These are phyloP conservation scores for Phytophthora sojae DNA, from an alignment of 352 stramenopile species.

Conservation along the genomic window DNA sequence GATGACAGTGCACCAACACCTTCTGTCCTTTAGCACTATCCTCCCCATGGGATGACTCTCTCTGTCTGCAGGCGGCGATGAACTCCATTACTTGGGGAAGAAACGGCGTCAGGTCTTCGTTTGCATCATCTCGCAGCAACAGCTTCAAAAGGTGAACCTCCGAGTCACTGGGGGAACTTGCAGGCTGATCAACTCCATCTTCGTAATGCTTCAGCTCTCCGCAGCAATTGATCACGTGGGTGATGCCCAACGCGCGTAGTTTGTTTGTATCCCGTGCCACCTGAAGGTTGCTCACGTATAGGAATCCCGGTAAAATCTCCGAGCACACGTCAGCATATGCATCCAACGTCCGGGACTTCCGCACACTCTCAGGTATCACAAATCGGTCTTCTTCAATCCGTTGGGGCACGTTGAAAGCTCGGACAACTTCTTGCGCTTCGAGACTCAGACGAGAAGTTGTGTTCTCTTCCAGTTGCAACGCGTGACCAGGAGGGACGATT, in stretches of 20 bases:
- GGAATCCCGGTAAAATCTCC: constrained; percentile 57
- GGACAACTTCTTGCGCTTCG: constrained; percentile 12
- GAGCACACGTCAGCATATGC: constrained; percentile 60
- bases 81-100: constrained; percentile 55
- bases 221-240: constrained; percentile 68
- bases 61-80: constrained; percentile 38
- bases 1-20: constrained; percentile 75
- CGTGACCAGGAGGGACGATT: constrained; percentile 30
- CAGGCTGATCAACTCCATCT: constrained; percentile 10
- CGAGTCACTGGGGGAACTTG: background rate
- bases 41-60: background rate
- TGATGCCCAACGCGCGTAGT: constrained; percentile 52
- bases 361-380: constrained; percentile 66
- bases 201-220: constrained; percentile 39
- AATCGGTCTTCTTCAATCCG: constrained; percentile 33
- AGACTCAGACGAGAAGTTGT: constrained; percentile 8
- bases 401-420: constrained; percentile 12
- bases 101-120: constrained; percentile 75
- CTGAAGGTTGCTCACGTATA: constrained; percentile 68
- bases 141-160: constrained; percentile 41
- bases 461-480: constrained; percentile 26
- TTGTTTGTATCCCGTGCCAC: constrained; percentile 43
- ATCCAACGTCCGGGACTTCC: constrained; percentile 52
- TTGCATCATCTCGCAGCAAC: constrained; percentile 58
- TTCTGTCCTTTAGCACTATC: constrained; percentile 7